These are phyloP conservation scores for Clavariopsis aquatica DNA, from an alignment of 495 filamentous ascomycete genomes.

Conservation along the genomic window DNA sequence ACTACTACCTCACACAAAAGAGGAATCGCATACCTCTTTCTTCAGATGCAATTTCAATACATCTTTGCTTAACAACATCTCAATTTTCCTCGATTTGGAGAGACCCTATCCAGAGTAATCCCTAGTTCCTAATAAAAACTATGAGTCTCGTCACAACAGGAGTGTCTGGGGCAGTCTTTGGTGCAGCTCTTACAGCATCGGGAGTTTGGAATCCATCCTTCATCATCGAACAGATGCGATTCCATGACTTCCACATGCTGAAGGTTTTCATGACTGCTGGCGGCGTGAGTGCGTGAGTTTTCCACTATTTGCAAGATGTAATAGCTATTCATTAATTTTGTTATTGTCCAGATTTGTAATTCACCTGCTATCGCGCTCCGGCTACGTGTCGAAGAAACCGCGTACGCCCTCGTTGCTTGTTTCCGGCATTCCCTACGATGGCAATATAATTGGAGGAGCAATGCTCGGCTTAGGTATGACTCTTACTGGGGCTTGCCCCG, in stretches of 20 bases:
- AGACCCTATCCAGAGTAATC: no score
- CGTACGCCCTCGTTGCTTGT: slow-evolving; percentile 13
- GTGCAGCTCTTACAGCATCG: slow-evolving; percentile 55
- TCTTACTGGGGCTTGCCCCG: slow-evolving; percentile 31
- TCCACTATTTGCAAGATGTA: not conserved
- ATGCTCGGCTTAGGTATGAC: slow-evolving; percentile 31
- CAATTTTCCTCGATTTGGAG: no score
- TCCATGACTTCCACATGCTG: slow-evolving; percentile 60
- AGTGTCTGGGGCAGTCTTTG: slow-evolving; percentile 54
- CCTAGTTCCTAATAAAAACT: not conserved
- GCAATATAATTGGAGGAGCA: slow-evolving; percentile 29
- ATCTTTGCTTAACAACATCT: no score
- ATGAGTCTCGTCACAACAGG: slow-evolving; percentile 13
- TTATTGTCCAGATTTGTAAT: slow-evolving; percentile 14
- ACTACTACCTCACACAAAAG: no score
- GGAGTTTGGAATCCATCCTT: slow-evolving; percentile 56
- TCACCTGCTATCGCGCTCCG: slow-evolving; percentile 12
- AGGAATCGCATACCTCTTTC: no score
- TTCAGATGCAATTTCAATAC: no score
- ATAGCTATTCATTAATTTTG: not conserved
- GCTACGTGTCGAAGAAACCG: slow-evolving; percentile 17
- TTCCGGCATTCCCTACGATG: slow-evolving; percentile 20
- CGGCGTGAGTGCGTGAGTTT: slow-evolving; percentile 56
- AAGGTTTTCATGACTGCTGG: slow-evolving; percentile 58
- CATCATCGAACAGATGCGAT: slow-evolving; percentile 56